phyloP scores from a whole-genome alignment of 2,329 filamentous ascomycete genomes.

The Byssochlamys sp. region DNA sequence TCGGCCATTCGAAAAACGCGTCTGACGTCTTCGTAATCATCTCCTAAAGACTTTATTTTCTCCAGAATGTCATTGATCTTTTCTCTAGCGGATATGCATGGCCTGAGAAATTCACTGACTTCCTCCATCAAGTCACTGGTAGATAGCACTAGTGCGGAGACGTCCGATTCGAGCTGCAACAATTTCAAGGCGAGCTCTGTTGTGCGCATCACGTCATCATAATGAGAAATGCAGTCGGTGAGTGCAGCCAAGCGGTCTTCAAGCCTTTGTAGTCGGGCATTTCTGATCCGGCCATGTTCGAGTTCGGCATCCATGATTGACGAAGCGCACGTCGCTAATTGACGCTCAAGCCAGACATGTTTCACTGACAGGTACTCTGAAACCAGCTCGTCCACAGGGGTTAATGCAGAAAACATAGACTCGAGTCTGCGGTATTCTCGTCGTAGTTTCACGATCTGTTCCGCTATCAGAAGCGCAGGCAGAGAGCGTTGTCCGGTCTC shows the following conservation, averaged over 20 bases:
- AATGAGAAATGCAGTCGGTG: neutral
- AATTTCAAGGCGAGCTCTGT: neutral
- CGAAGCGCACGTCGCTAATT: neutral
- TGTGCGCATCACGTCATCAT: neutral
- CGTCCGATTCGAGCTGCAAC: neutral
- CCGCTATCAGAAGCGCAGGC: neutral
- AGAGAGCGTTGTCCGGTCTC: neutral
- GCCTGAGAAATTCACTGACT: constrained; percentile 8
- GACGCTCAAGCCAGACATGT: neutral
- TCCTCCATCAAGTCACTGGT: constrained; percentile 1
- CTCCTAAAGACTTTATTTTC: neutral
- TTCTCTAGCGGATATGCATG: constrained; percentile 10
- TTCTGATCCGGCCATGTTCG: constrained; percentile 1
- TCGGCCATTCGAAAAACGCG: neutral
- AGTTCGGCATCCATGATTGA: neutral
- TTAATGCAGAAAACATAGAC: neutral
- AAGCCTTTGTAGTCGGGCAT: neutral
- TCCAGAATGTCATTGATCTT: constrained; percentile 13
- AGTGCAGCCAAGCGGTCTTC: neutral
- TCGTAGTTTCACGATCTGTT: neutral
- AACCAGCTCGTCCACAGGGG: neutral
- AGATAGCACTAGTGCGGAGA: neutral
- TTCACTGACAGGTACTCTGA: neutral
- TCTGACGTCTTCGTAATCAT: constrained; percentile 7
- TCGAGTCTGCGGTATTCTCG: neutral